Evolutionary conservation across 768 basidiomycete genomes (phyloP), one percentile per base, ranked within the genome.

Genomic region (Calvatia gigantea): DNA sequence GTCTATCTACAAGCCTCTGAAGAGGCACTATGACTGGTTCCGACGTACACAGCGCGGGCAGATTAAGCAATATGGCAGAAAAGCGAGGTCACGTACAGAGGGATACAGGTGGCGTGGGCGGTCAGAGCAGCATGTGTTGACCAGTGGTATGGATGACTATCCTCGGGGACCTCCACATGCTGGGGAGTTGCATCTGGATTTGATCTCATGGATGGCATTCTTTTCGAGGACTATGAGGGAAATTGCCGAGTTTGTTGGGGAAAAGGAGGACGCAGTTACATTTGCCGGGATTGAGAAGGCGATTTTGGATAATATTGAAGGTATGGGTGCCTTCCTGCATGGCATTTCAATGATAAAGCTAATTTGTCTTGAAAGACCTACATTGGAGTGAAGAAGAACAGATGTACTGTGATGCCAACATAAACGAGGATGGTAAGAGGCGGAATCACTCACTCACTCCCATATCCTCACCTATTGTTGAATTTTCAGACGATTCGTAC

Each of bases 11-110:
- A 70, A 73, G 19, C 87, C 90, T 0, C 77, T 98, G 12, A 90
- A 89, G 64, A 82, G 91, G 25, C 96, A 98, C 68, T 98, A 96
- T 66, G 87, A 92, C 51, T 98, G 95, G 95, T 97, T 98, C 80
- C 83, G 92, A 38, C 84, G 86, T 42, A 97, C 95, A 2, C 95
- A 98, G 68, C 82, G 90, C 4, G 95, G 95, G 6, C 92, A 95
- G 67, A 88, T 98, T 63, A 92, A 91, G 65, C 91, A 93, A 65
- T 98, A 93, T 67, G 84, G 81, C 2, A 81, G 95, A 32, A 81
- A 80, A 54, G 87, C 92, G 2, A 83, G 88, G n/a, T 91, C 91
- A n/a, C 78, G 87, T 49, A 85, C 85, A 1, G 94, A 98, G 69
- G 94, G 82, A 1, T 98, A 97, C 73, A 82, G 95, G 31, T 98